Percentiles rank a stretch among this genome's conserved stretches.
Conservation (phyloP, 202 grass and related monocot species). For the Cymbopogon flexuosus region DNA sequence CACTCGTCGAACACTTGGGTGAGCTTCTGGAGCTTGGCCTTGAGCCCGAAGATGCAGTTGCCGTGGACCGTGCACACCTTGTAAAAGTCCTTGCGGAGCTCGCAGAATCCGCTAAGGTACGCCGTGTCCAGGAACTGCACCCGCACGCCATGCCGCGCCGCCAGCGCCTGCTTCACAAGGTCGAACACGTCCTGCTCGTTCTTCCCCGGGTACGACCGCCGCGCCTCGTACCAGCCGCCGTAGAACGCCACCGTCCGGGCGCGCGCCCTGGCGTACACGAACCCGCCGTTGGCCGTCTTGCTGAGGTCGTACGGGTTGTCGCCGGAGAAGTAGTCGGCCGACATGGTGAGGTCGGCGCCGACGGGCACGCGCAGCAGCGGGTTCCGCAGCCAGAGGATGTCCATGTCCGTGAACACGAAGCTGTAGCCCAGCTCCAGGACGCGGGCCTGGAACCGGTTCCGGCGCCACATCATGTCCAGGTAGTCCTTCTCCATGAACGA, state of each 20-base stretch:
- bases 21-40: background rate
- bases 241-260: constrained; percentile 33
- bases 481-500: constrained; percentile 48
- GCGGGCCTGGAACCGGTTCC: constrained; percentile 36
- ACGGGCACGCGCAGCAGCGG: constrained; percentile 34
- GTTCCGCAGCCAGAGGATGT: constrained; percentile 60
- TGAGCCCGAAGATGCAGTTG: background rate
- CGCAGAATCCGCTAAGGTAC: constrained; percentile 41
- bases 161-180: constrained; percentile 21
- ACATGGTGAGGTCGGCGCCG: constrained; percentile 35
- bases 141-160: background rate
- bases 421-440: constrained; percentile 61
- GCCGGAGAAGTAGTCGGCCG: constrained; percentile 36
- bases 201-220: background rate
- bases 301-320: constrained; percentile 25
- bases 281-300: constrained; percentile 41
- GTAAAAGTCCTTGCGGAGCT: constrained; percentile 34
- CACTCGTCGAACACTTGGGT: background rate
- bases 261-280: constrained; percentile 35
- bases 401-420: constrained; percentile 48
- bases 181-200: constrained; percentile 48
- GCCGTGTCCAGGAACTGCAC: constrained; percentile 50
- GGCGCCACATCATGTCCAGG: constrained; percentile 55
- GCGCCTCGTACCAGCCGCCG: constrained; percentile 41
- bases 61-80: constrained; percentile 45